Base-by-base conservation (phyloP, 805 yeast genomes). In the Candida peoriensis region DNA sequence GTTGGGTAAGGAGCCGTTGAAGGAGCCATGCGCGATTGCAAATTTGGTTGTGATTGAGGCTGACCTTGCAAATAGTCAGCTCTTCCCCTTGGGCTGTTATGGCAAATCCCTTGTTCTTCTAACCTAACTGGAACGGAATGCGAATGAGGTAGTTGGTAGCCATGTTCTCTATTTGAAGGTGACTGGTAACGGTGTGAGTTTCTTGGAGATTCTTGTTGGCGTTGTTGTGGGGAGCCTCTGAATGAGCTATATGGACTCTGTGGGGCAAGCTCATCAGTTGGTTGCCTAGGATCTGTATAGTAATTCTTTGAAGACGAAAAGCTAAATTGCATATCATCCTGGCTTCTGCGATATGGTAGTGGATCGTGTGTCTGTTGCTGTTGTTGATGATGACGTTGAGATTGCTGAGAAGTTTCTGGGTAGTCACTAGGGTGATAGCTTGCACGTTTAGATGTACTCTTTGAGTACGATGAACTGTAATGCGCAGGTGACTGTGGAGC, bases 261-360 rank as follows among this genome's bases (percentile, higher is more conserved):
- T n/a, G 41, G 41, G 6, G 41, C 28, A 20, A n/a, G 33, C n/a
- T 12, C 20, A n/a, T 32, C 28, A 5, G 28, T 7, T 25, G 18
- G 14, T 30, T 23, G 17, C 9, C 33, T 33, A 31, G 28, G 28
- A 16, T 41, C 38, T 11, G 26, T 28, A 28, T 53, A 53, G 39
- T 47, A 45, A 15, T 33, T 38, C 20, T 37, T 31, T 2, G 58
- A 53, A 1, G 54, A 48, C 20, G 47, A 54, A 29, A 53, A 53
- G 31, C 57, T 52, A 44, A 53, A 53, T 24, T 44, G 40, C 34
- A 53, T 18, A 12, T 50, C 55, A 10, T 52, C 53, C 8, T 39
- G 43, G 17, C n/a, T 12, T 25, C n/a, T n/a, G n/a, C n/a, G n/a
- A n/a, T n/a, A n/a, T n/a, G n/a, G n/a, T n/a, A n/a, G n/a, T n/a